Base-by-base conservation (phyloP, 768 basidiomycete genomes). In the Leccinellum luteum region DNA sequence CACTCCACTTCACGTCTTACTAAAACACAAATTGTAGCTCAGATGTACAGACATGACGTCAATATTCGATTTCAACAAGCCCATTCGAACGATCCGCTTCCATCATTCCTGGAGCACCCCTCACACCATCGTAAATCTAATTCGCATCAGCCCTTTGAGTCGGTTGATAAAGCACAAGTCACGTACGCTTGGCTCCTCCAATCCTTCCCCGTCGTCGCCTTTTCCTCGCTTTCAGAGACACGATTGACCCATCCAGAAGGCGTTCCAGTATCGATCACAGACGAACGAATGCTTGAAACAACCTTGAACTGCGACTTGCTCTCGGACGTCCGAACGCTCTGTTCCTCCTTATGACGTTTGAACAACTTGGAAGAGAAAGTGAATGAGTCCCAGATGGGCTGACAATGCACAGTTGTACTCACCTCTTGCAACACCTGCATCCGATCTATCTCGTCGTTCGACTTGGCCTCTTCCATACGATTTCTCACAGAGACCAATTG, bases 401-500 rank as follows among this genome's bases (percentile, higher is more conserved):
- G 0, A 19, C 34, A 27, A 6, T 12, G 15, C 44, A 25, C 13
- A 25, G 7, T 8, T 0, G 7, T 15, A 43, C 80, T 32, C 48
- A 87, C 84, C 54, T 85, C 80, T 67, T 84, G 84, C 56, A 94
- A 66, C 5, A 79, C 84, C 52, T 89, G 78, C 38, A 74, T 76
- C 30, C 78, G 76, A 34, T 65, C 63, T 30, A 62, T 64, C 35
- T 77, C 76, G 34, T 82, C 78, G 27, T 67, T 68, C 28, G 69
- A 68, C 68, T 80, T 81, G 51, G 81, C 91, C 62, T 83, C 83
- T 48, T 84, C 79, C 85, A 92, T 85, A 35, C 84, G 78, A 58
- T 92, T 87, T n/a, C 90, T 78, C 47, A 98, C 92, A n/a, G 82
- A 79, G 23, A 92, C 89, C 19, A 98, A 83, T 75, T 95, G 92